A percentile compares a stretch with the other conserved stretches of the same genome.
Conservation (phyloP, 805 yeast species). For the Ascoidea rubescens region DNA sequence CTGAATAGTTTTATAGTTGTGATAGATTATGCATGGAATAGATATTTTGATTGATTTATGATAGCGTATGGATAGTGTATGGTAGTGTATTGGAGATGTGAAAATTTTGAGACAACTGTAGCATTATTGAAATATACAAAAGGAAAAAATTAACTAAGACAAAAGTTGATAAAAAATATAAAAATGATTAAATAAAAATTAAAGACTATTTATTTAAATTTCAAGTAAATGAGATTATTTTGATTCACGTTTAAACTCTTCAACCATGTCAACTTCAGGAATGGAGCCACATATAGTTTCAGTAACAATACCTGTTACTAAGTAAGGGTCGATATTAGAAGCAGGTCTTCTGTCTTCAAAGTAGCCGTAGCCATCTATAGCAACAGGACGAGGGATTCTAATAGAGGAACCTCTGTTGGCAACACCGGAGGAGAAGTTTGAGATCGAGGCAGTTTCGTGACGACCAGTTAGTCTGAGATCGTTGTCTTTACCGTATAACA, state of each 20-base stretch:
- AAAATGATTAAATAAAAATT: too few species aligned
- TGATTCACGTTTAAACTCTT: conserved; percentile 73
- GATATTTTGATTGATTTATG: too few species aligned
- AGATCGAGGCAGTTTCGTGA: conserved; percentile 95
- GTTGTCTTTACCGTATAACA: conserved; percentile 90
- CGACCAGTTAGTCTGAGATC: conserved; percentile 93
- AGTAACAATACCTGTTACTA: conserved; percentile 95
- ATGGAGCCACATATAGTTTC: conserved; percentile 94
- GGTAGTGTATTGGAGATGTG: too few species aligned
- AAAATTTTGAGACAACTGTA: too few species aligned
- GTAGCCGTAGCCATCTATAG: conserved; percentile 95
- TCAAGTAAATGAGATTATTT: conserved; percentile 11
- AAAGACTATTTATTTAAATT: too few species aligned
- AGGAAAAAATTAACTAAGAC: too few species aligned
- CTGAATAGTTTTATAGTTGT: too few species aligned
- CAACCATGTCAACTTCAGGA: conserved; percentile 88
- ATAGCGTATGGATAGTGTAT: too few species aligned
- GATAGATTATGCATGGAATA: too few species aligned
- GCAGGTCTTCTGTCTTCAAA: conserved; percentile 99
- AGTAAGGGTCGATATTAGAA: conserved; percentile 97
- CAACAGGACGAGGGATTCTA: conserved; percentile 98
- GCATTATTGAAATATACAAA: too few species aligned
- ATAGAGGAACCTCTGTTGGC: conserved; percentile 99
- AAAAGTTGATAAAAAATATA: too few species aligned
- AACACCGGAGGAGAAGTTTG: conserved; percentile 87